Evolutionary conservation across 768 basidiomycete genomes (phyloP).

Genomic region (Tulasnella sp.): DNA sequence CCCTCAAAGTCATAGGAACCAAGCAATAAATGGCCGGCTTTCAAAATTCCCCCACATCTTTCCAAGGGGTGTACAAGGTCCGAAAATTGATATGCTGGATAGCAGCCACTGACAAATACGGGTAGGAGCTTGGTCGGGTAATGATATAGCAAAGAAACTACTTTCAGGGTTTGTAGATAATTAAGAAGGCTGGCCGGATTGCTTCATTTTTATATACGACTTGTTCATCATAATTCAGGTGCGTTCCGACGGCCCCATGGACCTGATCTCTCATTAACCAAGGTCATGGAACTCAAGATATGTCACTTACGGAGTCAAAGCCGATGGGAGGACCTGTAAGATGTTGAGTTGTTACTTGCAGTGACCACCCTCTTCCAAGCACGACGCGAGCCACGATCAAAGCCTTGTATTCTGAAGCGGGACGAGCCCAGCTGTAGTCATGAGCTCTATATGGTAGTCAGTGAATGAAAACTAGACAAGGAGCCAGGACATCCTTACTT

Average conservation of each 20-base stretch:
- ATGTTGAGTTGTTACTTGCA: background rate
- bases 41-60: too few relatives aligned
- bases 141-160: constrained; percentile 23
- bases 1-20: too few relatives aligned
- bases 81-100: too few relatives aligned
- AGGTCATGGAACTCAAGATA: background rate
- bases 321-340: background rate
- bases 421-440: background rate
- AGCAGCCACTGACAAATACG: too few relatives aligned
- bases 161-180: constrained; percentile 19
- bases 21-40: too few relatives aligned
- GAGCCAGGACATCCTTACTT: background rate
- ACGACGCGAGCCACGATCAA: background rate
- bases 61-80: too few relatives aligned
- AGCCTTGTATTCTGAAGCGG: background rate
- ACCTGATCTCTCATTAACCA: background rate
- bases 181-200: background rate
- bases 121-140: too few relatives aligned
- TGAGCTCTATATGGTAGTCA: background rate
- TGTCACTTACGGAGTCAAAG: background rate
- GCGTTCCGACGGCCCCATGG: background rate
- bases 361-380: background rate
- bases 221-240: constrained; percentile 10
- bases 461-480: background rate
- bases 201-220: constrained; percentile 2